Evolutionary conservation across 176 grass and related monocot genomes (phyloP).

Genomic region (Rhynchospora breviuscula): DNA sequence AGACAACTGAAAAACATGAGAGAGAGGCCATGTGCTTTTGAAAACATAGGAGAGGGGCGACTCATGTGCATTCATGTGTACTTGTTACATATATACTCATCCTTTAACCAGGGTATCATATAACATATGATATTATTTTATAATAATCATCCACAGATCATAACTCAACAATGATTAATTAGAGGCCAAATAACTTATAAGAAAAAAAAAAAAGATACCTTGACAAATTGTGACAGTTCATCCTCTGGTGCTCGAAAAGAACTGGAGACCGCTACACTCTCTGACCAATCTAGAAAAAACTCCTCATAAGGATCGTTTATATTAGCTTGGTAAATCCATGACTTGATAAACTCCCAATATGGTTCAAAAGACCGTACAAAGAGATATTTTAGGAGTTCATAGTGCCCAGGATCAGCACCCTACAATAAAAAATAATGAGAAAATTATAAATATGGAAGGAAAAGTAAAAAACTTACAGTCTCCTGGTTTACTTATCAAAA

Average conservation of each 20-base stretch:
- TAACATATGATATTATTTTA: not conserved
- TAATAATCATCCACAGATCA: not conserved
- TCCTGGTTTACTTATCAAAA: not conserved
- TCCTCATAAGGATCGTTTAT: slow-evolving; percentile 80
- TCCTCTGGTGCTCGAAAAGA: slow-evolving; percentile 11
- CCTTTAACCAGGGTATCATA: not conserved
- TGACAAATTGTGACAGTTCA: slow-evolving; percentile 41
- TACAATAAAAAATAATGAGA: slow-evolving; percentile 35
- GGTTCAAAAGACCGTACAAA: slow-evolving; percentile 78
- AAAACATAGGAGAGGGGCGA: not conserved
- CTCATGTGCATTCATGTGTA: not conserved
- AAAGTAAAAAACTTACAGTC: slow-evolving; percentile 8
- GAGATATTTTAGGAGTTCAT: slow-evolving; percentile 75
- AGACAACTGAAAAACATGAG: not conserved
- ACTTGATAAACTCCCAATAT: slow-evolving; percentile 87
- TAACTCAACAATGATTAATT: not conserved
- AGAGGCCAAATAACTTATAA: slow-evolving; percentile 28
- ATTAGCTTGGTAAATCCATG: slow-evolving; percentile 83
- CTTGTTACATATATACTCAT: not conserved
- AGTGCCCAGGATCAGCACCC: slow-evolving; percentile 88
- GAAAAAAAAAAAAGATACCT: slow-evolving; percentile 52
- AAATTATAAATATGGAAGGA: slow-evolving; percentile 31
- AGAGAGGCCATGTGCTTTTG: not conserved
- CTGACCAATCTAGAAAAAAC: slow-evolving; percentile 50
- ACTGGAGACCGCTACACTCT: slow-evolving; percentile 35